Percentiles rank a stretch among this genome's conserved stretches.
Conservation (phyloP, 2,329 filamentous ascomycete genomes). For the Claviceps lovelessii region DNA sequence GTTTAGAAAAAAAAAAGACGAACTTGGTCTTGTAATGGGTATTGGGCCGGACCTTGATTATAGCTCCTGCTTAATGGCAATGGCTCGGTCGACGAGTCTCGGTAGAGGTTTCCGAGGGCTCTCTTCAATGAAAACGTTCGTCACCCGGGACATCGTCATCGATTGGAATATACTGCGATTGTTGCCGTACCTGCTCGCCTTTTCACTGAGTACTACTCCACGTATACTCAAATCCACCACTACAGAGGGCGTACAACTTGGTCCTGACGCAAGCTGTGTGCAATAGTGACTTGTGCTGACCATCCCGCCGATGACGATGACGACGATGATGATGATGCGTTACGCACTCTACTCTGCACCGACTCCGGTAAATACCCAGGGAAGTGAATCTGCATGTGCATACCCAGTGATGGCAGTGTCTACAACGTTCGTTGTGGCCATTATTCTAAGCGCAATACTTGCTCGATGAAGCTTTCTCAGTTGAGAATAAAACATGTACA, state of each 20-base stretch:
- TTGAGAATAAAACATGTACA: too few species aligned
- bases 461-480: background rate
- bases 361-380: background rate
- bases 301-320: background rate
- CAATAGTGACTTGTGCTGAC: background rate
- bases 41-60: background rate
- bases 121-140: background rate
- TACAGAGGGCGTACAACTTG: background rate
- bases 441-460: background rate
- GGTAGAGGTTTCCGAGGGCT: background rate
- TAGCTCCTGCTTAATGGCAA: background rate
- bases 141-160: background rate
- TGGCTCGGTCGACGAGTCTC: background rate
- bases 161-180: background rate
- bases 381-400: background rate
- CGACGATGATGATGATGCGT: background rate
- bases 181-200: background rate
- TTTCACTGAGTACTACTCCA: too few species aligned
- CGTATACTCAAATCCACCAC: background rate
- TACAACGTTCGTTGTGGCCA: background rate
- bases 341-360: background rate
- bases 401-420: background rate
- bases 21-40: background rate
- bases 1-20: background rate
- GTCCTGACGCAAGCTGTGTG: background rate